phyloP scores from a whole-genome alignment of 192 early-diverging fungal species.

The Rhizophagus sp. region DNA sequence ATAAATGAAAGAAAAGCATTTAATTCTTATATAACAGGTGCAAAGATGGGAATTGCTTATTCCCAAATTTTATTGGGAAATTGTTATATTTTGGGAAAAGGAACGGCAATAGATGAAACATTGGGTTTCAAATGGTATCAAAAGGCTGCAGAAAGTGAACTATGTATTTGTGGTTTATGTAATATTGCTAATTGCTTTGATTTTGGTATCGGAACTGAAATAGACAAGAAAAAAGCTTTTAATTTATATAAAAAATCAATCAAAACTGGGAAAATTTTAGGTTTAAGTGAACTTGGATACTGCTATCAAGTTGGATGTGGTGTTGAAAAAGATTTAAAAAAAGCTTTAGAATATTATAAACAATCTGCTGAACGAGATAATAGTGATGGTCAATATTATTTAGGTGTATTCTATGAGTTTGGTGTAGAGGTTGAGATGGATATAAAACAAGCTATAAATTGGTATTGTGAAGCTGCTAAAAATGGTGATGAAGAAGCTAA shows the following conservation, averaged over 20 bases:
- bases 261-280: conserved; percentile 69
- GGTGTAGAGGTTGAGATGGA: conserved; percentile 57
- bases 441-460: conserved; percentile 54
- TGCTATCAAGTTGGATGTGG: conserved; percentile 83
- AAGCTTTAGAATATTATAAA: conserved; percentile 49
- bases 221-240: conserved; percentile 50
- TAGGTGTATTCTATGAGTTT: conserved; percentile 62
- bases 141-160: not conserved
- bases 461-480: conserved; percentile 64
- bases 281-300: conserved; percentile 80
- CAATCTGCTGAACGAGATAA: conserved; percentile 56
- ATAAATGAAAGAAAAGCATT: conserved; percentile 7
- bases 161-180: conserved; percentile 31
- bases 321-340: conserved; percentile 59
- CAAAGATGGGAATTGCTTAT: not conserved
- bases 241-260: conserved; percentile 68
- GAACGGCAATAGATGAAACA: not conserved
- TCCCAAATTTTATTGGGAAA: not conserved
- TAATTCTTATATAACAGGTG: not conserved
- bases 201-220: conserved; percentile 58
- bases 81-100: conserved; percentile 1
- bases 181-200: conserved; percentile 63
- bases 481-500: not conserved
- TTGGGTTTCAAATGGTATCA: not conserved
- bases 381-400: conserved; percentile 55